Base-by-base conservation (phyloP, 2,329 filamentous ascomycete genomes). In the Penicillium oxalicum region DNA sequence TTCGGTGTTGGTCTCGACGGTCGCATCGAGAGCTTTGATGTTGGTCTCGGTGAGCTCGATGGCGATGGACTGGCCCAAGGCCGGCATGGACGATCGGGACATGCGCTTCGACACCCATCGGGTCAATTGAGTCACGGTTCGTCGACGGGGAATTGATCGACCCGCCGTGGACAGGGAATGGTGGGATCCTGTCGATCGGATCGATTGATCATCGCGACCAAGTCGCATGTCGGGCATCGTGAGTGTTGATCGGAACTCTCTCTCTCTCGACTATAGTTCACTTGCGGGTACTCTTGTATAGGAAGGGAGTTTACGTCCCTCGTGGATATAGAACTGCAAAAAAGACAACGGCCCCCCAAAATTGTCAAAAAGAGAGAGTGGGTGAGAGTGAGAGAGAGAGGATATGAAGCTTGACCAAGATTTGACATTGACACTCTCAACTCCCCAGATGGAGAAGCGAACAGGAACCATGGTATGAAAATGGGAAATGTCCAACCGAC, bases 81-180 rank as follows among this genome's bases (percentile, higher is more conserved):
- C 7, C 1, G 24, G 28, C 5, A 50, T 33, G 1, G 51, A 50
- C 43, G 39, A 32, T 6, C 51, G 43, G 5, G 55, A 56, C 18
- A 55, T 47, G n/a, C 36, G 48, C 28, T 51, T 55, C 13, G 55
- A 55, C 4, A 55, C 49, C 36, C 40, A 53, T 47, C 50, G 41
- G 8, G 55, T 55, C 4, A 58, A 37, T 13, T 44, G 38, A 5
- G 40, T 34, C 6, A 55, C 44, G n/a, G 54, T 58, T 6, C 46
- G 48, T 38, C 28, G 24, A 9, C 52, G 51, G 27, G 34, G 28
- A 27, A 26, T 40, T 9, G 43, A 53, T 18, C 47, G 34, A 45
- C 11, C 34, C 18, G 41, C 45, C 4, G 42, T 49, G 11, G 38
- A 42, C 33, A 33, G 44, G 9, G 53, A 52, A 39, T 51, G 5